These are phyloP conservation scores for Xylariaceae sp. DNA, from an alignment of 2,329 filamentous ascomycete species.

Conservation along the genomic window DNA sequence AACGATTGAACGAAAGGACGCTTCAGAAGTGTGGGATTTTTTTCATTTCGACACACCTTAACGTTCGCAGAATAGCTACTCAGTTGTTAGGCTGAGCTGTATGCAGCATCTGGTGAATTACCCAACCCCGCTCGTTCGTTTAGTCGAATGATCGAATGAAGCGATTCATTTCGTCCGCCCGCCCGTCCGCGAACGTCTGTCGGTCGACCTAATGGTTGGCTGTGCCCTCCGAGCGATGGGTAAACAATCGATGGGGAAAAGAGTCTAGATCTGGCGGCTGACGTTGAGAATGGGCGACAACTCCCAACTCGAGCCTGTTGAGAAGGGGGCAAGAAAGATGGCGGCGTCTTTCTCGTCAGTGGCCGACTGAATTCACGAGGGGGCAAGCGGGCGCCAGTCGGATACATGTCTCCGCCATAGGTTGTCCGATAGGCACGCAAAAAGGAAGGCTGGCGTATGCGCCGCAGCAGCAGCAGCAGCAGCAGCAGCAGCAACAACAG, in stretches of 20 bases:
- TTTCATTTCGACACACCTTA: constrained; percentile 13
- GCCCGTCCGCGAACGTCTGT: constrained; percentile 7
- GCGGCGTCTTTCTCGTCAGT: too few relatives aligned
- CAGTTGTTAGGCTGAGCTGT: constrained; percentile 4
- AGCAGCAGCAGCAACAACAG: too few relatives aligned
- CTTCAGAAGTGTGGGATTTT: not conserved
- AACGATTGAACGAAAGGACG: too few relatives aligned
- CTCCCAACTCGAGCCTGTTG: not conserved
- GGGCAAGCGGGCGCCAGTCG: not conserved
- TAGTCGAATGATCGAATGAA: constrained; percentile 16
- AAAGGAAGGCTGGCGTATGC: not conserved
- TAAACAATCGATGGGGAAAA: not conserved
- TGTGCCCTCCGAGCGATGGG: not conserved
- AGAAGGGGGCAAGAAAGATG: not conserved
- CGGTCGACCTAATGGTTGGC: constrained; percentile 10
- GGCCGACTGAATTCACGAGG: not conserved
- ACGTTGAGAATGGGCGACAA: not conserved
- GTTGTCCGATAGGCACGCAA: not conserved
- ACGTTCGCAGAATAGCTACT: constrained; percentile 10
- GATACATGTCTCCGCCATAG: not conserved
- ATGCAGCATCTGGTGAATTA: constrained; percentile 4
- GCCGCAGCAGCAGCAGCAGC: too few relatives aligned
- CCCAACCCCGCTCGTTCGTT: constrained; percentile 4
- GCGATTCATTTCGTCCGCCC: constrained; percentile 11
- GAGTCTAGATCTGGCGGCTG: constrained; percentile 6